These are phyloP conservation scores for Cutaneotrichosporon dermatis DNA, from an alignment of 1,284 basidiomycete genomes.

Conservation along the genomic window DNA sequence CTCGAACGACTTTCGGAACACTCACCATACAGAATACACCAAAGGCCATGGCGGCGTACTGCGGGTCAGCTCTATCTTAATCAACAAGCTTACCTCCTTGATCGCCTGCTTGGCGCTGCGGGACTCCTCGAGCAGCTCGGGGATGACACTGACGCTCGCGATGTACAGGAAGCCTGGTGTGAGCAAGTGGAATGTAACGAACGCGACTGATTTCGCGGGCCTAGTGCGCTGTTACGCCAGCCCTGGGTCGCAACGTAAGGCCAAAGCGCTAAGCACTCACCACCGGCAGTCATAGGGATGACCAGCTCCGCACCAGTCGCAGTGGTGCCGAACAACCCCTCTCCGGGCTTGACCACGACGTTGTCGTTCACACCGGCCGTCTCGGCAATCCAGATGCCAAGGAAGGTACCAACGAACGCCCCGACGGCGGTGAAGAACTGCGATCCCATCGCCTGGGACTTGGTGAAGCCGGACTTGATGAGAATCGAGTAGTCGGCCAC, in stretches of 20 bases:
- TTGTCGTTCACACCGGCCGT: constrained; percentile 47
- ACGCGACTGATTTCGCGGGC: neutral
- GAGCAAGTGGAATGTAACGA: neutral
- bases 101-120: constrained; percentile 76
- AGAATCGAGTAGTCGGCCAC: constrained; percentile 88
- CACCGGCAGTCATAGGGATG: constrained; percentile 78
- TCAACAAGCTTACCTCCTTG: constrained; percentile 61
- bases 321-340: constrained; percentile 76
- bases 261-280: constrained; percentile 38
- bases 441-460: constrained; percentile 80
- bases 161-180: constrained; percentile 79
- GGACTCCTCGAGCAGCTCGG: constrained; percentile 77
- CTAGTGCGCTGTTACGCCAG: neutral
- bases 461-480: constrained; percentile 80
- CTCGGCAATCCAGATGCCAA: constrained; percentile 73
- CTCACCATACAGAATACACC: constrained; percentile 79
- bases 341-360: constrained; percentile 44
- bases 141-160: constrained; percentile 80
- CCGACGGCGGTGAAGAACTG: constrained; percentile 84
- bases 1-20: neutral
- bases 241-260: neutral
- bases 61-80: constrained; percentile 11
- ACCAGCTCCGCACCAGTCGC: constrained; percentile 72
- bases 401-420: constrained; percentile 83
- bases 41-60: constrained; percentile 84